Conservation (phyloP, 768 basidiomycete species). For the Termitomyces sp. region DNA sequence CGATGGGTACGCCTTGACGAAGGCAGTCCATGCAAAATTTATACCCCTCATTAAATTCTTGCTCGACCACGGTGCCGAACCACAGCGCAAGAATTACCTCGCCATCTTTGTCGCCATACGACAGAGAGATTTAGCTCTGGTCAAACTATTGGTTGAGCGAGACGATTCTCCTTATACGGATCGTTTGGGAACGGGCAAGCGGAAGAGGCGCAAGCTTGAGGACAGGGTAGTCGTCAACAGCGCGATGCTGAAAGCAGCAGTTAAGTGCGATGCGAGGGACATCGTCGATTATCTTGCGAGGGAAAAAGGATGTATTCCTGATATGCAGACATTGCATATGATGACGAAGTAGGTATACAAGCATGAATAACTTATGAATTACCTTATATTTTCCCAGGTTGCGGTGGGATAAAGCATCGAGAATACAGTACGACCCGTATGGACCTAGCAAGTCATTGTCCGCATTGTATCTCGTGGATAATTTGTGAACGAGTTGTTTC, state of each 20-base stretch:
- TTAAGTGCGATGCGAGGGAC: conserved; percentile 60
- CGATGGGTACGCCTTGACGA: conserved; percentile 78
- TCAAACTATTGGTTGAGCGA: conserved; percentile 77
- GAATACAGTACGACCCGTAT: neutral
- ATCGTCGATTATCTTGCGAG: conserved; percentile 67
- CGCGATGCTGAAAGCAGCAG: conserved; percentile 64
- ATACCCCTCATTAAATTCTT: conserved; percentile 67
- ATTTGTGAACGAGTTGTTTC: conserved; percentile 4
- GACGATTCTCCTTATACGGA: conserved; percentile 20
- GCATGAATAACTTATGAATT: neutral
- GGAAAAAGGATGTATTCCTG: conserved; percentile 72
- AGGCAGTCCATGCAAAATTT: conserved; percentile 68
- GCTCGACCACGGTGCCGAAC: conserved; percentile 70
- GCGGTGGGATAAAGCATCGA: too few species aligned
- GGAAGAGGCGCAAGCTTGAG: conserved; percentile 52
- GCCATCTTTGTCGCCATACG: conserved; percentile 75
- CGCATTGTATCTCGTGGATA: conserved; percentile 20
- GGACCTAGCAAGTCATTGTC: neutral
- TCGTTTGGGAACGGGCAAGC: conserved; percentile 15
- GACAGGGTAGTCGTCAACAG: conserved; percentile 55
- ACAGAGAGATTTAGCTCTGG: conserved; percentile 60
- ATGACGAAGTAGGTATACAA: conserved; percentile 9
- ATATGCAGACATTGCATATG: conserved; percentile 56
- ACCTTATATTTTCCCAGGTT: neutral
- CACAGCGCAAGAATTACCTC: conserved; percentile 54